phyloP scores from a whole-genome alignment of 1,284 basidiomycete genomes.

The Apiotrichum mycotoxinovorans region DNA sequence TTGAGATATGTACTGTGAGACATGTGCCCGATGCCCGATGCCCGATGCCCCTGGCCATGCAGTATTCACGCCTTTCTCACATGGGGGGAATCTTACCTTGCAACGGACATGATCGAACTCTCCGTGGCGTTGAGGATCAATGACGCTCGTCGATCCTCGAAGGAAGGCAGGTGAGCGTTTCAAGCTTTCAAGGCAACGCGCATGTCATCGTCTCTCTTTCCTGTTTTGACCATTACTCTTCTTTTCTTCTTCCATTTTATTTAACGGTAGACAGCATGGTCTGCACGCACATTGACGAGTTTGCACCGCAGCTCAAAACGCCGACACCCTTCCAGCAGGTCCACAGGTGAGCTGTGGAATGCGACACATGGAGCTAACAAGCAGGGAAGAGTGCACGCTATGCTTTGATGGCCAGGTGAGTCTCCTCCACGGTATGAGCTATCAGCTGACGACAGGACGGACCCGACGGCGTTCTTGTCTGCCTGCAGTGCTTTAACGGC shows the following conservation, averaged over 20 bases:
- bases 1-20: no score
- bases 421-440: neutral
- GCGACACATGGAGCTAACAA: constrained; percentile 11
- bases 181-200: neutral
- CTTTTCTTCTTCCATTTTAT: neutral
- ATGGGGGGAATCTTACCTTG: no score
- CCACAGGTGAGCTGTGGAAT: constrained; percentile 37
- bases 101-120: no score
- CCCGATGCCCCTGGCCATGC: no score
- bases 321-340: constrained; percentile 44
- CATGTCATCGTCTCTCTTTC: neutral
- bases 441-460: constrained; percentile 58
- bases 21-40: no score
- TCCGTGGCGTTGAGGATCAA: no score
- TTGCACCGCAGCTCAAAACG: constrained; percentile 27
- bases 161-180: no score
- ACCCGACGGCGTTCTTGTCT: constrained; percentile 78
- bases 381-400: constrained; percentile 61
- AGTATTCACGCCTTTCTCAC: no score
- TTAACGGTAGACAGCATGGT: constrained; percentile 9
- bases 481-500: constrained; percentile 90
- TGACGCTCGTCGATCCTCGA: neutral
- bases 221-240: neutral
- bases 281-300: constrained; percentile 36
- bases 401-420: constrained; percentile 90